Evolutionary conservation across 1,284 basidiomycete species (phyloP), one percentile per base, ranked within the genome.

Genomic region (Apiotrichum domesticum): DNA sequence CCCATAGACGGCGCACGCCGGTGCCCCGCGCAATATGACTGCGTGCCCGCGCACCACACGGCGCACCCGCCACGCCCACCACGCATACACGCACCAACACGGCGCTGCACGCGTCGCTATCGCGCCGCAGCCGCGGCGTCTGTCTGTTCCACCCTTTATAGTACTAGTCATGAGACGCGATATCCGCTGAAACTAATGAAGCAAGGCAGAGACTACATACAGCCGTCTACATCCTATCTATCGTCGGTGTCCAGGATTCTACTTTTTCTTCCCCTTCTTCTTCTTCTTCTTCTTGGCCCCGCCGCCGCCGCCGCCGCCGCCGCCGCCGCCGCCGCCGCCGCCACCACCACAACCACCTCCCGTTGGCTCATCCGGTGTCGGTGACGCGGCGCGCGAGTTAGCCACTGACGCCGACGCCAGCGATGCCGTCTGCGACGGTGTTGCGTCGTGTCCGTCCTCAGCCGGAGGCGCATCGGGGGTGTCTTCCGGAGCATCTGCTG

Each of bases 211-310:
- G n/a, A 29, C 37, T 39, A 39, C 37, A 39, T 43, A 43, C 15
- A 43, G 29, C 29, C 29, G 42, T 43, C 15, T 43, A 14, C 15
- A 14, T 43, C 42, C 42, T n/a, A 7, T 43, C 42, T 43, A 43
- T 43, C 7, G 11, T 15, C 2, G 29, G 34, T 37, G 35, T 48
- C 52, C 59, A 46, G 46, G 47, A 39, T 13, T 13, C 37, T 39
- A 39, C 54, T 64, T 66, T 60, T 71, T 72, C 65, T 71, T 71
- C 57, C 66, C 68, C 63, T 71, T 72, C 65, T 72, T 74, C 57
- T 70, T 69, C 44, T 60, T 52, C 46, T 55, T 54, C 61, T 67
- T 68, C 50, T 59, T 50, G 29, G 29, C n/a, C n/a, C n/a, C n/a
- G n/a, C n/a, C n/a, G n/a, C n/a, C n/a, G n/a, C n/a, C n/a, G n/a